Conservation (phyloP, 495 filamentous ascomycete species). For the Pseudotulostoma volvatum region DNA sequence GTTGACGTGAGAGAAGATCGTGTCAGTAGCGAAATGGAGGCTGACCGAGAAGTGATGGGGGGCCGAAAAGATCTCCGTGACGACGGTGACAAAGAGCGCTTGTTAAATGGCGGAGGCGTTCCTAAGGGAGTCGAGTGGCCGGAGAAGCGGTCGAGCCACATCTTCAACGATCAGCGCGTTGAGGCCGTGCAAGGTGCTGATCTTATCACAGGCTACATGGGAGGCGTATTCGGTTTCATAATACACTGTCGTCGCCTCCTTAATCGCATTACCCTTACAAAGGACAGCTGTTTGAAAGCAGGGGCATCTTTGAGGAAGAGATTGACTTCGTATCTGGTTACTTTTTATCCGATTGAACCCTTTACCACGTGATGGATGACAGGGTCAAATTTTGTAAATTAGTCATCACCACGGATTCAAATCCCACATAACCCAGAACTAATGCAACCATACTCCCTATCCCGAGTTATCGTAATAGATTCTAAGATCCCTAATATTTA, state of each 20-base stretch:
- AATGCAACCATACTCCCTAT: too few relatives aligned
- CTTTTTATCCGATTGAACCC: too few relatives aligned
- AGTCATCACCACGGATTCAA: too few relatives aligned
- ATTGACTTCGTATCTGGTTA: neutral
- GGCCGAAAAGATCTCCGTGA: slow-evolving; percentile 46
- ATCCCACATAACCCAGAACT: too few relatives aligned
- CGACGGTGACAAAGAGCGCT: slow-evolving; percentile 53
- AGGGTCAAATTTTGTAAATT: too few relatives aligned
- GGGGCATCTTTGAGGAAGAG: slow-evolving; percentile 1
- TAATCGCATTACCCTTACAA: too few relatives aligned
- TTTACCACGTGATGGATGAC: too few relatives aligned
- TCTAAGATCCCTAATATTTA: too few relatives aligned
- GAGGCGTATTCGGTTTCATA: too few relatives aligned
- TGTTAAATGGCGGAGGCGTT: slow-evolving; percentile 38
- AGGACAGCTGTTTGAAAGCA: too few relatives aligned
- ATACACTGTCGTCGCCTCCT: too few relatives aligned
- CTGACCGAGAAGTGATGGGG: slow-evolving; percentile 42
- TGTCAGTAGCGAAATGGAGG: slow-evolving; percentile 26
- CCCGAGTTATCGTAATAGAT: too few relatives aligned
- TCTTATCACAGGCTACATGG: slow-evolving; percentile 2
- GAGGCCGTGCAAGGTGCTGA: slow-evolving; percentile 6
- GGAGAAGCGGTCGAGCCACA: slow-evolving; percentile 83
- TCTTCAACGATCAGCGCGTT: slow-evolving; percentile 18
- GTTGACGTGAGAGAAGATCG: slow-evolving; percentile 46
- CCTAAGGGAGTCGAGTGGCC: slow-evolving; percentile 49